Evolutionary conservation across 2,329 filamentous ascomycete genomes (phyloP).

Genomic region (Aspergillus quadricinctus): DNA sequence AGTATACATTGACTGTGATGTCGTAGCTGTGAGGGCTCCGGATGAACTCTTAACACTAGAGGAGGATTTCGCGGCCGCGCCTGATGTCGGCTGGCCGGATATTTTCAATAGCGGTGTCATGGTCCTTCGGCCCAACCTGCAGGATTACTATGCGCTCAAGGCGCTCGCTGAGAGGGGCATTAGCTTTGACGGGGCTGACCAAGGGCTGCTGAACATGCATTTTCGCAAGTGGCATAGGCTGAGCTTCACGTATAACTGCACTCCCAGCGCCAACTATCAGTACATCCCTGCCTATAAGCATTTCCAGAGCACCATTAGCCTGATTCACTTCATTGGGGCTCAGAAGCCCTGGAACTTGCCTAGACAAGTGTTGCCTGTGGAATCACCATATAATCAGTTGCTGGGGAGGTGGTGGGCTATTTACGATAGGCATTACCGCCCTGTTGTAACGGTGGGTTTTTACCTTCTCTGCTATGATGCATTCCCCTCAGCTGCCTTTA

Average conservation of each 20-base stretch:
- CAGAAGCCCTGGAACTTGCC: slow-evolving; percentile 81
- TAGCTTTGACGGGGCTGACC: slow-evolving; percentile 95
- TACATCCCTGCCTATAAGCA: slow-evolving; percentile 93
- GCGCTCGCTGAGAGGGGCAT: slow-evolving; percentile 81
- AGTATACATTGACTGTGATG: slow-evolving; percentile 90
- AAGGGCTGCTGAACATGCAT: slow-evolving; percentile 92
- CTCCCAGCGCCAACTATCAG: slow-evolving; percentile 93
- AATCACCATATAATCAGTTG: slow-evolving; percentile 70
- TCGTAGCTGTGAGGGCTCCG: slow-evolving; percentile 83
- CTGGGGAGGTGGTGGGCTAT: slow-evolving; percentile 88
- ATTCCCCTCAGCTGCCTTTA: neutral
- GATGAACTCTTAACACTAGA: slow-evolving; percentile 81
- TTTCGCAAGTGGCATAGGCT: slow-evolving; percentile 82
- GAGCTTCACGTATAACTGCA: slow-evolving; percentile 96
- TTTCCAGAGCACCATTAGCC: slow-evolving; percentile 82
- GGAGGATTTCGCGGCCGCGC: slow-evolving; percentile 65
- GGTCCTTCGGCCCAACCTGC: slow-evolving; percentile 80
- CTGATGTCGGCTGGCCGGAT: slow-evolving; percentile 97
- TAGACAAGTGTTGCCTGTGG: slow-evolving; percentile 31
- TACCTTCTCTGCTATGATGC: neutral
- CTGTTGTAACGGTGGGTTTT: slow-evolving; percentile 17
- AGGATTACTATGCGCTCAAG: slow-evolving; percentile 78
- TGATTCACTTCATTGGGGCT: slow-evolving; percentile 91
- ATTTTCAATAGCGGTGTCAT: slow-evolving; percentile 98
- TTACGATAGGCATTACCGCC: slow-evolving; percentile 78